phyloP scores from a whole-genome alignment of 495 filamentous ascomycete species.

The Delitschia confertaspora region DNA sequence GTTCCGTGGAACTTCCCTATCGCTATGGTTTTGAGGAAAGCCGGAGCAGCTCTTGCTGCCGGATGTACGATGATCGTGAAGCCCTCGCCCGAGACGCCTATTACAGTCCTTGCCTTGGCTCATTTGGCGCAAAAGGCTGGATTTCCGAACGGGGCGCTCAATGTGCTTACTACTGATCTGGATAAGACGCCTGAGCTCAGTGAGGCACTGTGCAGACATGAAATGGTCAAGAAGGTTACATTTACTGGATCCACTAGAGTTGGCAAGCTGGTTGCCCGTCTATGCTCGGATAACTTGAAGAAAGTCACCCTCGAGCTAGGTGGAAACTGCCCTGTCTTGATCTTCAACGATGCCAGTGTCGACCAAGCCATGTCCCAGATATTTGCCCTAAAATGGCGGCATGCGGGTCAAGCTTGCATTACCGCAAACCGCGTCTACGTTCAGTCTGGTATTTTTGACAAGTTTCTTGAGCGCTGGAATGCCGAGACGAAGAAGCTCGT shows the following conservation, averaged over 20 bases:
- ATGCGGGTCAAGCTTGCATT: slow-evolving; percentile 39
- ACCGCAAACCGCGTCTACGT: slow-evolving; percentile 38
- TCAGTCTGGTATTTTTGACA: slow-evolving; percentile 36
- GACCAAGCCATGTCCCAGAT: slow-evolving; percentile 31
- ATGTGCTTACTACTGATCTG: slow-evolving; percentile 35
- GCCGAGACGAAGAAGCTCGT: slow-evolving; percentile 48
- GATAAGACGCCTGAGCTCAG: slow-evolving; percentile 35
- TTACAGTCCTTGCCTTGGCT: slow-evolving; percentile 34
- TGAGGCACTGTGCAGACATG: slow-evolving; percentile 36
- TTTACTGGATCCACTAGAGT: slow-evolving; percentile 38
- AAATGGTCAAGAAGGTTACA: slow-evolving; percentile 36
- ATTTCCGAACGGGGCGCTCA: slow-evolving; percentile 34
- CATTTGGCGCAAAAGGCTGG: slow-evolving; percentile 38
- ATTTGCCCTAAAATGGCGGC: slow-evolving; percentile 36
- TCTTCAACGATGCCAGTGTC: slow-evolving; percentile 39
- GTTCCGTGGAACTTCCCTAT: slow-evolving; percentile 55
- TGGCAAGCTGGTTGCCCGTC: slow-evolving; percentile 36
- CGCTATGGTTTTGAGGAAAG: slow-evolving; percentile 59
- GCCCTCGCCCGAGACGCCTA: slow-evolving; percentile 37
- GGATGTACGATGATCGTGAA: slow-evolving; percentile 47
- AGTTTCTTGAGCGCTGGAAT: slow-evolving; percentile 41
- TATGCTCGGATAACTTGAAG: slow-evolving; percentile 36
- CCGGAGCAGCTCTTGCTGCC: slow-evolving; percentile 58
- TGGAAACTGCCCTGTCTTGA: slow-evolving; percentile 38
- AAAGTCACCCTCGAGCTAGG: slow-evolving; percentile 38